Evolutionary conservation across 2,329 filamentous ascomycete genomes (phyloP).

Genomic region (Emydomyces testavorans): DNA sequence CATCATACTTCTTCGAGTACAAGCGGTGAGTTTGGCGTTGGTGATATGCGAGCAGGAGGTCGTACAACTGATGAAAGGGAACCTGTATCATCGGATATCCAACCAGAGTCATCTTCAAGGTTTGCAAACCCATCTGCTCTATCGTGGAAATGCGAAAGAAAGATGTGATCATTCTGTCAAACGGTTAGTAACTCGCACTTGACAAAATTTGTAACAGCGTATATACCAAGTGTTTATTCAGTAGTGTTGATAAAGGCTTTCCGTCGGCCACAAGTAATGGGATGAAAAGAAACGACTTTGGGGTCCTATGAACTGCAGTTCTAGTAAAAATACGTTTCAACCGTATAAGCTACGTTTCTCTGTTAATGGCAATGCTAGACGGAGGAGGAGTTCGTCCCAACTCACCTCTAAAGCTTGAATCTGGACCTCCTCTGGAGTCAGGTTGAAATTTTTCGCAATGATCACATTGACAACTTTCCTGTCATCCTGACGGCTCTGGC

Average conservation of each 20-base stretch:
- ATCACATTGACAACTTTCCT: slow-evolving; percentile 66
- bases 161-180: slow-evolving; percentile 62
- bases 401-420: slow-evolving; percentile 58
- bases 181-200: not conserved
- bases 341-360: slow-evolving; percentile 56
- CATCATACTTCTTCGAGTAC: slow-evolving; percentile 7
- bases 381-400: not conserved
- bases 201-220: too few species aligned
- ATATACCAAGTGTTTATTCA: slow-evolving; percentile 35
- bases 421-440: slow-evolving; percentile 63
- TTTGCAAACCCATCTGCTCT: slow-evolving; percentile 61
- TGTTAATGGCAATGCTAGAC: slow-evolving; percentile 27
- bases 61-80: slow-evolving; percentile 31
- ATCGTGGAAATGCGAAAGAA: slow-evolving; percentile 77
- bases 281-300: slow-evolving; percentile 68
- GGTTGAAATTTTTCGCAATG: slow-evolving; percentile 68
- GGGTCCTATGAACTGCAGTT: slow-evolving; percentile 60
- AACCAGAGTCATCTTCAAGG: slow-evolving; percentile 47
- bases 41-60: slow-evolving; percentile 15
- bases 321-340: slow-evolving; percentile 66
- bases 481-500: slow-evolving; percentile 34
- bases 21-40: not conserved
- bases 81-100: slow-evolving; percentile 24
- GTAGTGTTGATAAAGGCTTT: slow-evolving; percentile 22
- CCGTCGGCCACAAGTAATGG: slow-evolving; percentile 48